Evolutionary conservation across 2,329 filamentous ascomycete species (phyloP).

Genomic region (Aspergillus novofumigatus): DNA sequence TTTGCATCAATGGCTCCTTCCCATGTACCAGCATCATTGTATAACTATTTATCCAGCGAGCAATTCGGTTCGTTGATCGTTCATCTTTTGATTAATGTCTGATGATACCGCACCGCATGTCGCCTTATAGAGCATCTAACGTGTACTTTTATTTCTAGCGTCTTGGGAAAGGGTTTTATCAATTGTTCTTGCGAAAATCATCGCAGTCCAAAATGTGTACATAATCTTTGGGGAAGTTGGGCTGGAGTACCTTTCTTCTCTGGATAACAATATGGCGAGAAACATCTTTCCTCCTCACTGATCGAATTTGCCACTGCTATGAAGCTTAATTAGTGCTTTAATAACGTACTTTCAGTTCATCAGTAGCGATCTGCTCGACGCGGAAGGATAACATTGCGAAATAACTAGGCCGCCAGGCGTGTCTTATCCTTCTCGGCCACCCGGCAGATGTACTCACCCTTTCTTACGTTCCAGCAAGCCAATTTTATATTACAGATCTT

Average conservation of each 20-base stretch:
- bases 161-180: background rate
- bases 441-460: background rate
- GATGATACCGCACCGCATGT: slow-evolving; percentile 13
- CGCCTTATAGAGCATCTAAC: background rate
- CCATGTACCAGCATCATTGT: slow-evolving; percentile 16
- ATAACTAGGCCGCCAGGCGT: background rate
- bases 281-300: background rate
- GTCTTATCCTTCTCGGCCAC: background rate
- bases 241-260: background rate
- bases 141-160: slow-evolving; percentile 1
- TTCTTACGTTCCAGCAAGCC: background rate
- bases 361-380: background rate
- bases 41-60: slow-evolving; percentile 22
- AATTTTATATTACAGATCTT: background rate
- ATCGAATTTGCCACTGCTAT: background rate
- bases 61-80: background rate
- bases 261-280: background rate
- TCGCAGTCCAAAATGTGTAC: background rate
- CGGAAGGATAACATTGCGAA: background rate
- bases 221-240: background rate
- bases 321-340: background rate
- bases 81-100: slow-evolving; percentile 5
- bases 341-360: background rate
- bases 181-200: background rate
- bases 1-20: slow-evolving; percentile 9